A percentile compares a stretch with the other conserved stretches of the same genome.
Conservation (phyloP, 140 eudicot genomes). For the Cichorium intybus region DNA sequence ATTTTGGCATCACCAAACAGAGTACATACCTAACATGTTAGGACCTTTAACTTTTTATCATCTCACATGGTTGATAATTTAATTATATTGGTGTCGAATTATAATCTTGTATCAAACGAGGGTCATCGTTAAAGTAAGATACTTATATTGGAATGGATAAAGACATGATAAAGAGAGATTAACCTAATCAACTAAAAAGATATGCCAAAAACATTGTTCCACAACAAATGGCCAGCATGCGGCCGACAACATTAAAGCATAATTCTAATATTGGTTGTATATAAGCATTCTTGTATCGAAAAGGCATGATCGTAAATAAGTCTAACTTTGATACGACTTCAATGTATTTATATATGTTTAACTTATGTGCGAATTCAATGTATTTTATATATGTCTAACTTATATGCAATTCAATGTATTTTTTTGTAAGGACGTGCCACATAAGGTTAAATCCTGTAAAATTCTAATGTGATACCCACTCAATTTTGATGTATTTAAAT, state of each 20-base stretch:
- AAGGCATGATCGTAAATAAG: neutral
- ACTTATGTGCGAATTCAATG: no score
- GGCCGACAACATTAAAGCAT: slow-evolving; percentile 1
- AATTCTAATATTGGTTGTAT: neutral
- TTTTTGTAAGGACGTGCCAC: no score
- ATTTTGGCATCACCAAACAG: neutral
- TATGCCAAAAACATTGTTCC: neutral
- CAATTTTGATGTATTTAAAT: no score
- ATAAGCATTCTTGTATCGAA: neutral
- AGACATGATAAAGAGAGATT: neutral
- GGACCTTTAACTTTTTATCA: neutral
- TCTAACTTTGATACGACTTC: neutral
- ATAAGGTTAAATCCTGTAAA: no score
- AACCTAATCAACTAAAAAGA: neutral
- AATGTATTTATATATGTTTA: no score
- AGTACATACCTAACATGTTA: neutral
- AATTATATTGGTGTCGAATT: neutral
- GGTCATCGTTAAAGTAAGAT: neutral
- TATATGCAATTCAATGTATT: no score
- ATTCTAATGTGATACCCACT: no score
- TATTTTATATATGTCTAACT: no score
- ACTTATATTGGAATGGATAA: neutral
- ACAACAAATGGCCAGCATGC: slow-evolving; percentile 3
- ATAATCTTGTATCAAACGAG: neutral
- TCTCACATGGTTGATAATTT: neutral